phyloP scores from a whole-genome alignment of 2,329 filamentous ascomycete species.

The Achaetomium macrosporum region DNA sequence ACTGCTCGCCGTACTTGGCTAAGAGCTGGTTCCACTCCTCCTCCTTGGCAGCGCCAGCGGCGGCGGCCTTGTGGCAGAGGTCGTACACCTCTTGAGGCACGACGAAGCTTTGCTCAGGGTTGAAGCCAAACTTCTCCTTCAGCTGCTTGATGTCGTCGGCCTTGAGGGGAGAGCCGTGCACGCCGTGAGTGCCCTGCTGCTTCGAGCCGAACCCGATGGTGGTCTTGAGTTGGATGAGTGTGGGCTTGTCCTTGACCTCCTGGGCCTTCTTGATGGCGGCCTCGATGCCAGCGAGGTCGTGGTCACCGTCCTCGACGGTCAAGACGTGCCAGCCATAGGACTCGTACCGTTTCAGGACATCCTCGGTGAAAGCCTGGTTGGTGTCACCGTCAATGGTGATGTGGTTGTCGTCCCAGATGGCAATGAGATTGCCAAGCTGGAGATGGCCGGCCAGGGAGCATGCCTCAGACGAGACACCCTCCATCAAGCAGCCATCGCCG shows the following conservation, averaged over 20 bases:
- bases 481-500: constrained; percentile 97
- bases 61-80: constrained; percentile 74
- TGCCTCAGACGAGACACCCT: constrained; percentile 92
- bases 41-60: constrained; percentile 83
- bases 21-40: constrained; percentile 93
- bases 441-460: constrained; percentile 90
- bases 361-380: constrained; percentile 94
- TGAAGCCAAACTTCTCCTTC: constrained; percentile 93
- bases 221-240: constrained; percentile 92
- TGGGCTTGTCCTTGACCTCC: constrained; percentile 90
- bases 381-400: constrained; percentile 94
- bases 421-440: constrained; percentile 95
- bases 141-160: constrained; percentile 87
- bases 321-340: constrained; percentile 93
- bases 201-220: constrained; percentile 95
- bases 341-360: constrained; percentile 91
- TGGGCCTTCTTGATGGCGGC: constrained; percentile 79
- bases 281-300: constrained; percentile 82
- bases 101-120: constrained; percentile 86
- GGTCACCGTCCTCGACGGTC: constrained; percentile 80
- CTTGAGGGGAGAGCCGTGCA: constrained; percentile 96
- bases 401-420: constrained; percentile 97
- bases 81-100: constrained; percentile 96
- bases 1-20: constrained; percentile 74
- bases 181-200: constrained; percentile 87